Conservation (phyloP, 768 basidiomycete species). For the Lentinula aciculospora region DNA sequence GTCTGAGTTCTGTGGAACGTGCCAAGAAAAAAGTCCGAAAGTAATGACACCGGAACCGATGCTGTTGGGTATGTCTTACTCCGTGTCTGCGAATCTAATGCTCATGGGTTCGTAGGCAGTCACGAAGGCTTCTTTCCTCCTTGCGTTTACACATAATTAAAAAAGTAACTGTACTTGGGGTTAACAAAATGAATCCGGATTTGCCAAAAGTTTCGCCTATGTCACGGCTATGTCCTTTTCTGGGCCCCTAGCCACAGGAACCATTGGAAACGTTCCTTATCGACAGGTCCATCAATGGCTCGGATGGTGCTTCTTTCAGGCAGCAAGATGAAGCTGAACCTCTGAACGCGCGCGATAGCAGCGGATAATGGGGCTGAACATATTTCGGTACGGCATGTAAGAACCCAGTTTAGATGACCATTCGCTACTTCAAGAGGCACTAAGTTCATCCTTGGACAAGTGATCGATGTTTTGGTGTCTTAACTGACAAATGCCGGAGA, state of each 20-base stretch:
- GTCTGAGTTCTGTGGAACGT: neutral
- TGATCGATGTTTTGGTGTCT: neutral
- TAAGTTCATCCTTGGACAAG: neutral
- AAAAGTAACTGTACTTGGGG: neutral
- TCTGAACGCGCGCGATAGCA: neutral
- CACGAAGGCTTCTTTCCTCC: neutral
- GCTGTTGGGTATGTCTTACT: neutral
- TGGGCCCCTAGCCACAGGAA: neutral
- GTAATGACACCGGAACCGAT: neutral
- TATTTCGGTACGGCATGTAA: neutral
- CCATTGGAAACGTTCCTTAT: neutral
- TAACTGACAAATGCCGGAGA: neutral
- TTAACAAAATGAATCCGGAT: neutral
- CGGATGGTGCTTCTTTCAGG: neutral
- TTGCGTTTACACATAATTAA: neutral
- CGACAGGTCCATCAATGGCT: neutral
- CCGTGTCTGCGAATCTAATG: neutral
- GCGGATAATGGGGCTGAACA: neutral
- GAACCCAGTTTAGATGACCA: neutral
- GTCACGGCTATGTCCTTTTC: neutral
- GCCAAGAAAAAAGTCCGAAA: slow-evolving; percentile 3
- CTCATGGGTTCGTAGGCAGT: neutral
- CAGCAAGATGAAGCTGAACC: neutral
- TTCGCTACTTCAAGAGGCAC: neutral
- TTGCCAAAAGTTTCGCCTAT: neutral